Evolutionary conservation across 768 basidiomycete genomes (phyloP), one percentile per base, ranked within the genome.

Genomic region (Amanita exitialis): DNA sequence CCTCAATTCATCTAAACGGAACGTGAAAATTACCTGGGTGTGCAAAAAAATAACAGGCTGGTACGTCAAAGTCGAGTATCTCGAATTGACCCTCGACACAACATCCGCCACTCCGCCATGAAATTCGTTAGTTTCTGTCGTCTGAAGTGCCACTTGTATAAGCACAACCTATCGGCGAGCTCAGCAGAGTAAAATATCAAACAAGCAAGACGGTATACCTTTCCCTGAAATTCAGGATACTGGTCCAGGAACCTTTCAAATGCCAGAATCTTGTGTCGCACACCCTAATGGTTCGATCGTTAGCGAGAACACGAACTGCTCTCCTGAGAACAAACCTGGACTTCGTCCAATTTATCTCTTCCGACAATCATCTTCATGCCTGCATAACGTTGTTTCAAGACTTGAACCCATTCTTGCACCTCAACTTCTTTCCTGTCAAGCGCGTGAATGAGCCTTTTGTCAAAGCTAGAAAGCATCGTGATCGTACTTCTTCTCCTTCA

Each of bases 301-400:
- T 28, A 21, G 25, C 41, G 3, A 10, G 8, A 30, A 27, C 37
- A 9, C 42, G 12, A 18, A 18, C 21, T 34, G 1, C 13, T 20
- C 13, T 6, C 34, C 0, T 7, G 13, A 8, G 18, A 6, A 18
- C 64, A 18, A 28, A 75, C 78, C 68, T 89, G 87, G 51, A 92
- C 75, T 59, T 86, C 87, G 61, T 94, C 90, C 25, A 94, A 74
- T 66, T 94, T 93, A 64, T 93, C 90, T 2, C 90, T 70, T 0
- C 90, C 91, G 0, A 94, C 90, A 44, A 93, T 77, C 59, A 92
- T 73, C 68, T 88, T 89, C 79, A 89, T 85, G 1, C 88, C 91
- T 0, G 78, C 74, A 59, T 93, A 94, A 0, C 90, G 80, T 64
- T 90, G 86, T 37, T 74, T 77, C n/a, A 94, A 70, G 2, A 82